Base-by-base conservation (phyloP, 257 asterid species). In the Solanum gracilifrons region DNA sequence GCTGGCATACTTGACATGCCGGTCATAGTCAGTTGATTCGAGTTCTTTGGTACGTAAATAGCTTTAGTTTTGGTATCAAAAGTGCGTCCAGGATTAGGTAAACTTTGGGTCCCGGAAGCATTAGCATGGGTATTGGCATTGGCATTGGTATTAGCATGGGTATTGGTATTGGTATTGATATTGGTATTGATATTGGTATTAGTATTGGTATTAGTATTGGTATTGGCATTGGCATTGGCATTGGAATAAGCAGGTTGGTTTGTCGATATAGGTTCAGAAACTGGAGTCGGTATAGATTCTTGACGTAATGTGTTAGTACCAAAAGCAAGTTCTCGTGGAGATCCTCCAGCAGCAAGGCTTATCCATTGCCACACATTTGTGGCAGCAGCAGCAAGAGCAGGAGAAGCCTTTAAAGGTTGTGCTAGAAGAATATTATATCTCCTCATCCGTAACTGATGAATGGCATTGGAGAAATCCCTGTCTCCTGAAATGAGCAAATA, bases 281-380 rank as follows among this genome's bases (percentile, higher is more conserved):
- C 80, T 21, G 86, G 15, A 55, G 41, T 66, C 6, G 23, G 62
- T 46, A 32, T 32, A 8, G 29, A 46, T 55, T 84, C 83, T n/a
- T 48, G 85, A 35, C 7, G 20, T 80, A 46, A 48, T 18, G 43
- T 18, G 11, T 80, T 80, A 46, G 39, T 18, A 31, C 41, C 12
- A 80, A 27, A 48, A 80, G 85, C 6, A 46, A 80, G 85, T 29
- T 80, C 85, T 48, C 7, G 88, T 21, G 93, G 93, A 36, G 77
- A 74, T 11, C 92, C 93, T 43, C 93, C 95, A 25, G 87, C 27
- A 16, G 85, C 87, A 29, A 91, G 91, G 86, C 90, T 90, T 64
- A 90, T 82, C 95, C 94, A 93, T 25, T 25, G 91, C 95, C 95
- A 94, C n/a, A 93, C 94, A 62, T 77, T 90, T 43, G 87, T 90